Percentiles rank a stretch among this genome's conserved stretches.
Conservation (phyloP, 495 filamentous ascomycete species). For the Cryomyces antarcticus region DNA sequence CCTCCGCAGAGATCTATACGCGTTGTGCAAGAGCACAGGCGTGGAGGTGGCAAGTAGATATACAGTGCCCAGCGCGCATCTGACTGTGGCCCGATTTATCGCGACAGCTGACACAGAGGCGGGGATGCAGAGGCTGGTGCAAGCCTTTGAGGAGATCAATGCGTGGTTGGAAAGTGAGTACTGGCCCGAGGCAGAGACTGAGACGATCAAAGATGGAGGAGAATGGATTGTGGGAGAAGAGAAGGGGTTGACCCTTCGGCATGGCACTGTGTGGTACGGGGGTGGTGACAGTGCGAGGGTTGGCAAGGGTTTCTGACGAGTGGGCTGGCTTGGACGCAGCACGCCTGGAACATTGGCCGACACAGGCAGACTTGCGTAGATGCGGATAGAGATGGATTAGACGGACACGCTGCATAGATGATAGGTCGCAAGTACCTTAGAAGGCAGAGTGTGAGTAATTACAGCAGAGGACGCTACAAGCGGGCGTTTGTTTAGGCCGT, state of each 20-base stretch:
- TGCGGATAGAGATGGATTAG: no score
- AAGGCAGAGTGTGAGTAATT: no score
- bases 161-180: slow-evolving; percentile 41
- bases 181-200: slow-evolving; percentile 34
- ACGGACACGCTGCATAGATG: no score
- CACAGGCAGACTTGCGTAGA: no score
- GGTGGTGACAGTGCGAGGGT: slow-evolving; percentile 8
- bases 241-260: slow-evolving; percentile 8
- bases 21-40: slow-evolving; percentile 32
- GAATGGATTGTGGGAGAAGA: slow-evolving; percentile 34
- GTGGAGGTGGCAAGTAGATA: slow-evolving; percentile 53
- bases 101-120: slow-evolving; percentile 25
- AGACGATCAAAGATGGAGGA: slow-evolving; percentile 23
- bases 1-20: slow-evolving; percentile 58
- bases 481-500: no score
- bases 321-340: no score
- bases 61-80: slow-evolving; percentile 67
- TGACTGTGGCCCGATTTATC: slow-evolving; percentile 70
- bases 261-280: slow-evolving; percentile 13
- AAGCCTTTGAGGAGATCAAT: slow-evolving; percentile 58
- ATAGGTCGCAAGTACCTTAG: no score
- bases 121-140: slow-evolving; percentile 34
- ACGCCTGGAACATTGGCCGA: no score
- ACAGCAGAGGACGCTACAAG: no score
- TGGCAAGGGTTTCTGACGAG: slow-evolving; percentile 9